Base-by-base conservation (phyloP, 2,329 filamentous ascomycete genomes). In the Penicillium aurantiogriseum region DNA sequence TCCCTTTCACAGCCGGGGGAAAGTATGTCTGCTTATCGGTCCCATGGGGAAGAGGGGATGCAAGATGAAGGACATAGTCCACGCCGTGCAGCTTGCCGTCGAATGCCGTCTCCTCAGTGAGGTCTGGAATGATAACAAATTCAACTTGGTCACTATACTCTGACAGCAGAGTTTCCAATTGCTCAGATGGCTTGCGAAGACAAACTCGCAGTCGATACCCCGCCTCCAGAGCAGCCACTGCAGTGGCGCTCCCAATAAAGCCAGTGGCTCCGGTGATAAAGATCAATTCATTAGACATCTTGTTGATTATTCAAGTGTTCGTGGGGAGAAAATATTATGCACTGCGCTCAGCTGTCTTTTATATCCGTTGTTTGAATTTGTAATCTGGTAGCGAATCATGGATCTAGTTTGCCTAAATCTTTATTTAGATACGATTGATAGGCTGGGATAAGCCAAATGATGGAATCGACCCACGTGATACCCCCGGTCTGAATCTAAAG, bases 231-330 rank as follows among this genome's bases (percentile, higher is more conserved):
- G 65, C 63, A 33, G 56, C 58, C 6, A 64, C 4, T 4, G 63
- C 65, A 5, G 60, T 62, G 27, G 58, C 58, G 5, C 64, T 66
- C 5, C 68, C 68, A 43, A 70, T 63, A 31, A 69, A 69, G 10
- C 67, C 68, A 2, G 62, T 60, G 10, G 63, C 64, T 3, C 68
- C 67, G 7, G 68, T 70, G 15, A 69, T 65, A 51, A 69, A 68
- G 35, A 69, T 58, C 10, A 69, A 48, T 29, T 33, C 54, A 2
- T 25, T 17, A 13, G 60, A 17, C 63, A 65, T 64, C 21, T 27
- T 56, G 19, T 44, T 73, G 11, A 8, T 46, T 46, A 21, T 21
- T 33, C 9, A 7, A 31, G 7, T 31, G 27, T 10, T 46, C 7
- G 13, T 9, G 27, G 44, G 42, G 27, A 31, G 4, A 9, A 31